Conservation (phyloP, 2,329 filamentous ascomycete species). For the Aspergillus ochraceus region DNA sequence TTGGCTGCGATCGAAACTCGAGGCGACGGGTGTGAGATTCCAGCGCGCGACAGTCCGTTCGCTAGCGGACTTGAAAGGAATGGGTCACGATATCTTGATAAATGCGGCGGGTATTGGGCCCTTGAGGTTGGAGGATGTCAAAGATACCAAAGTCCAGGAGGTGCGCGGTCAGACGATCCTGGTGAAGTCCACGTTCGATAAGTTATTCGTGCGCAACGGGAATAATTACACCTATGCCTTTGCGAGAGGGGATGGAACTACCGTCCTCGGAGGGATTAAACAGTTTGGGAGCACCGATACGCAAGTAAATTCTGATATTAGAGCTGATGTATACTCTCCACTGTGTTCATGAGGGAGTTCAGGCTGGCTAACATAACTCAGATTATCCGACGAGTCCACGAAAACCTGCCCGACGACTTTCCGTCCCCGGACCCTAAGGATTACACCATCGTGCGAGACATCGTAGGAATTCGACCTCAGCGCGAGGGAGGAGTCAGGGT, state of each 20-base stretch:
- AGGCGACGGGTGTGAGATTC: slow-evolving; percentile 22
- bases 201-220: slow-evolving; percentile 9
- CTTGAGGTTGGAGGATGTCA: slow-evolving; percentile 17
- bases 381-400: slow-evolving; percentile 22
- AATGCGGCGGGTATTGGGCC: slow-evolving; percentile 25
- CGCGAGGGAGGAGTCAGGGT: slow-evolving; percentile 21
- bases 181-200: neutral
- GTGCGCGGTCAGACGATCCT: slow-evolving; percentile 21
- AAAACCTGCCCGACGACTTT: slow-evolving; percentile 22
- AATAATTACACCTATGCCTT: slow-evolving; percentile 9
- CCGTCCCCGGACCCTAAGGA: slow-evolving; percentile 8
- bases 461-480: slow-evolving; percentile 23
- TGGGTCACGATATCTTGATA: slow-evolving; percentile 25
- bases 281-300: neutral
- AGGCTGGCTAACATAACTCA: neutral
- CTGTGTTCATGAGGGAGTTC: neutral
- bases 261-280: slow-evolving; percentile 10
- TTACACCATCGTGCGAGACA: slow-evolving; percentile 25
- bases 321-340: neutral
- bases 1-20: slow-evolving; percentile 3
- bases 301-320: neutral
- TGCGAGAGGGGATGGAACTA: slow-evolving; percentile 9
- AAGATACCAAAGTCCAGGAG: slow-evolving; percentile 14
- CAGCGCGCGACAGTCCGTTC: slow-evolving; percentile 16
- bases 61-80: slow-evolving; percentile 18